Evolutionary conservation across 1,139 yeast species (phyloP), one percentile per base, ranked within the genome.

Genomic region (Kodamaea ohmeri): DNA sequence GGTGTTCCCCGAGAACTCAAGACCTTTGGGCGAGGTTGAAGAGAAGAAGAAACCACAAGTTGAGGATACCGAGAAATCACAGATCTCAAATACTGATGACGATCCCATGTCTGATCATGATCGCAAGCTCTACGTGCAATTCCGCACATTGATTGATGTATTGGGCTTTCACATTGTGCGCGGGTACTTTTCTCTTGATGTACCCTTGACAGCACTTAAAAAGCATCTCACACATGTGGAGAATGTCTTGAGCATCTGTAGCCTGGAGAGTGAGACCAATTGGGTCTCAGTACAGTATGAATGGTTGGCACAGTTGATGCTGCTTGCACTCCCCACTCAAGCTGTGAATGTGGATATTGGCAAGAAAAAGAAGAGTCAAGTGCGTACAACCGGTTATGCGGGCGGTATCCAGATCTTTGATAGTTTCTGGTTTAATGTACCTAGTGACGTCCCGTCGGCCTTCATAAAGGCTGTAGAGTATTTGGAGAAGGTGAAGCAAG

Each of bases 211-310:
- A 27, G 87, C 89, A 0, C 73, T 78, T 47, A 69, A 73, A 40
- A 83, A 80, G 53, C 88, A 85, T 52, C 70, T 71, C 31, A 65
- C 76, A 6, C 96, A 87, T 59, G 54, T 83, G 2, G 67, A 67
- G 17, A 74, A 74, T 40, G 63, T 68, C 0, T 35, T 51, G 4
- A 50, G 47, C 17, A 46, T 50, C 2, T 19, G 30, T n/a, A 26
- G 40, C 28, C 41, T 37, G 2, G 41, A 43, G 4, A 39, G 36
- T 17, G 50, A 50, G 14, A 41, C 39, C 25, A 55, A 63, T 21
- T 76, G 82, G 81, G 43, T 62, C 1, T 62, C 76, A 0, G 47
- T 60, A n/a, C 76, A 58, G 50, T 67, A 56, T 43, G 65, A 74
- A 34, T 75, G 84, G 79, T 58, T 83, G 6, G 86, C 80, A 0